These are phyloP conservation scores for Pulicaria dysenterica DNA, from an alignment of 129 eudicot genomes.

Conservation along the genomic window DNA sequence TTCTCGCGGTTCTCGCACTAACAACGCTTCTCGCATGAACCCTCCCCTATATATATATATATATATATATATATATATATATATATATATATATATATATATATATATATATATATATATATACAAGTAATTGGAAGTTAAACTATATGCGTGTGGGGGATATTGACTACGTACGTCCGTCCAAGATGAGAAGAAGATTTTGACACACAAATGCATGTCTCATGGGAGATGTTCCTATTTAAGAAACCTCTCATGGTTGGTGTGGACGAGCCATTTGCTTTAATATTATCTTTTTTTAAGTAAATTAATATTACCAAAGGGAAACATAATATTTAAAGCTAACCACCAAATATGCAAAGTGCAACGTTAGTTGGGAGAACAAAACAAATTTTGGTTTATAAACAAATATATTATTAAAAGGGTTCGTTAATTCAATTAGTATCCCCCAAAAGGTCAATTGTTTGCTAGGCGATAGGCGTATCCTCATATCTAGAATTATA, in stretches of 20 bases:
- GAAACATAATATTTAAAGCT: neutral
- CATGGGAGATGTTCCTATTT: conserved; percentile 31
- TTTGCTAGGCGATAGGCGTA: conserved; percentile 20
- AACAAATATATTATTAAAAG: neutral
- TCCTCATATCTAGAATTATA: conserved; percentile 13
- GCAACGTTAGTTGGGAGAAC: conserved; percentile 34
- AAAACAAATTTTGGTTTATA: conserved; percentile 13
- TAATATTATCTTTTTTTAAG: neutral
- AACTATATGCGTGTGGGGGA: neutral
- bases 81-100: no score
- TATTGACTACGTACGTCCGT: conserved; percentile 11
- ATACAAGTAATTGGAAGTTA: no score
- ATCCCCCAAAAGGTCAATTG: neutral
- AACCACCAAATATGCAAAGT: conserved; percentile 4
- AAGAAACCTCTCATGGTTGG: conserved; percentile 1
- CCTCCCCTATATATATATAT: no score
- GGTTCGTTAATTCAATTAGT: neutral
- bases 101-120: no score
- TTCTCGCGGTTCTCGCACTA: no score
- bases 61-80: no score
- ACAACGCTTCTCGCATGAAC: no score
- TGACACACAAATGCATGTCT: conserved; percentile 39
- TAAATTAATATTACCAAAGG: neutral
- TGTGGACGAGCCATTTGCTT: neutral
- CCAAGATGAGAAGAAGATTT: conserved; percentile 21